Base-by-base conservation (phyloP, 2,329 filamentous ascomycete genomes). In the Sphaerulina musiva region DNA sequence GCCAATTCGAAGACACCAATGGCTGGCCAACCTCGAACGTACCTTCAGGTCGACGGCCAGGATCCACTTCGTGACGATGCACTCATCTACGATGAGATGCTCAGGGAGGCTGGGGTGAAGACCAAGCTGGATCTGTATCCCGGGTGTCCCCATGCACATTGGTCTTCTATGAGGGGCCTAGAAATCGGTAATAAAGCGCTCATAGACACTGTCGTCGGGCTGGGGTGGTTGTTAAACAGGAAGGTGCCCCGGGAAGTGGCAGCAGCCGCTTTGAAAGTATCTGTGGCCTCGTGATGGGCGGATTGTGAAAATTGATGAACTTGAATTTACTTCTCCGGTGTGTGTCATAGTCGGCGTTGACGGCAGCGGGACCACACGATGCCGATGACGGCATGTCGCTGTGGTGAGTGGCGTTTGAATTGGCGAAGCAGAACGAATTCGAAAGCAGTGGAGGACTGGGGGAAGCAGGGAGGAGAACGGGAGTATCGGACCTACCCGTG, bases 31-130 rank as follows among this genome's bases (percentile, higher is more conserved):
- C 77, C 77, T 4, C 70, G 67, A 2, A 70, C 74, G 0, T 81
- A 78, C 61, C 66, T 82, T 1, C 76, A 80, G 60, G 69, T 79
- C 0, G 73, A 71, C 56, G 79, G 78, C 9, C 55, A 76, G 54
- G 80, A 81, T 61, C 74, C 74, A 0, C 57, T 78, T 2, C 66
- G 79, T 3, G 80, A 82, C 54, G 79, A 81, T 51, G 76, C 68
- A 0, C 56, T 82, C 44, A 74, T 81, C 0, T 81, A 80, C 57
- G 78, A 79, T 58, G 64, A 71, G 39, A 62, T 76, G 2, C 60
- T 81, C 53, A 66, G 71, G 32, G 74, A 76, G 50, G 70, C 75
- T 1, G 72, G 67, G 4, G 68, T 78, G 6, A 62, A 69, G 59
- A 78, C 76, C 1, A 71, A 68, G 46, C 39, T 79, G 10, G 72